A percentile compares a stretch with the other conserved stretches of the same genome.
phyloP scores from a whole-genome alignment of 805 yeast genomes.

The Phaffomyces opuntiae region DNA sequence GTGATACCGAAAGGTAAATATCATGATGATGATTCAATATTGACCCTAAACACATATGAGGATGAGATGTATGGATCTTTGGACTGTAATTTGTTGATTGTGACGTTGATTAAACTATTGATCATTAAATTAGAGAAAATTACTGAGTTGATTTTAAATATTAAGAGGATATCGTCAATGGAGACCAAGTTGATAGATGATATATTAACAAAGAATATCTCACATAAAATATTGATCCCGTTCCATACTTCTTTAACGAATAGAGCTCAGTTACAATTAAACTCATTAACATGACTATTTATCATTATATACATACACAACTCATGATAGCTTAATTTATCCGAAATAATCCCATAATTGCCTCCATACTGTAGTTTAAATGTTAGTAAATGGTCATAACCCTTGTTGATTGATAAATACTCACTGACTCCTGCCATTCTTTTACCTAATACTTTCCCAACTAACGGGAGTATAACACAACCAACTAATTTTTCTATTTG shows the following conservation, averaged over 20 bases:
- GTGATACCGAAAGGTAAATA: no score
- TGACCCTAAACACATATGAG: not conserved
- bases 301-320: not conserved
- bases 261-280: slow-evolving; percentile 4
- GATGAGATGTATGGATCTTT: not conserved
- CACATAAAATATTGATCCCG: slow-evolving; percentile 15
- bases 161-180: not conserved
- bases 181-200: not conserved
- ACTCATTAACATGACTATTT: not conserved
- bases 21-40: no score
- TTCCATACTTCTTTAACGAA: slow-evolving; percentile 13
- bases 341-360: slow-evolving; percentile 15
- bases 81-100: slow-evolving; percentile 14
- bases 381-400: not conserved
- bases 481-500: slow-evolving; percentile 54
- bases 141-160: slow-evolving; percentile 2
- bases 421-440: slow-evolving; percentile 35
- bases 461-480: slow-evolving; percentile 54
- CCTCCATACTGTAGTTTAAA: slow-evolving; percentile 13
- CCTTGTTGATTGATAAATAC: not conserved
- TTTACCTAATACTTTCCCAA: slow-evolving; percentile 65
- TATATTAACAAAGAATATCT: slow-evolving; percentile 11
- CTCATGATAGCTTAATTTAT: not conserved
- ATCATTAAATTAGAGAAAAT: slow-evolving; percentile 11
- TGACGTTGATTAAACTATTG: slow-evolving; percentile 13